Conservation (phyloP, 2,329 filamentous ascomycete species). For the Tolypocladium capitatum region DNA sequence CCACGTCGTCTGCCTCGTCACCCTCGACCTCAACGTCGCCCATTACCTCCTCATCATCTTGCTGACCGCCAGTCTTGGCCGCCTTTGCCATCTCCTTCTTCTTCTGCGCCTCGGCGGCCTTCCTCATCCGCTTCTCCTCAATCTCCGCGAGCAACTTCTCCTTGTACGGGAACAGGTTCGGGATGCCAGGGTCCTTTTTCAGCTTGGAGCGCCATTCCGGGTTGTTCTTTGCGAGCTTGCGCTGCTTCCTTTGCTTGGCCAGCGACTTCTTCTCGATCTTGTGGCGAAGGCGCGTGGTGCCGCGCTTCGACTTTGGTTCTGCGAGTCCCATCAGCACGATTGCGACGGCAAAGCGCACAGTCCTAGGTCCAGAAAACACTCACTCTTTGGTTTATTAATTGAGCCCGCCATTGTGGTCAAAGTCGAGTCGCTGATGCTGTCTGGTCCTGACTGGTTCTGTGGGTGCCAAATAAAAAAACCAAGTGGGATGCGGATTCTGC, state of each 20-base stretch:
- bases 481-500: slow-evolving; percentile 26
- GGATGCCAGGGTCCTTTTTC: slow-evolving; percentile 97
- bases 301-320: slow-evolving; percentile 95
- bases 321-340: neutral
- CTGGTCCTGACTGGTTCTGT: slow-evolving; percentile 1
- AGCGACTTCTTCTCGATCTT: slow-evolving; percentile 90
- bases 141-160: slow-evolving; percentile 90
- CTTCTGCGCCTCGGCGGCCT: slow-evolving; percentile 64
- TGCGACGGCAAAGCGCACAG: neutral
- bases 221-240: slow-evolving; percentile 88
- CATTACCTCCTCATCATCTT: slow-evolving; percentile 24
- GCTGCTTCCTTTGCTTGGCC: slow-evolving; percentile 80
- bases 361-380: slow-evolving; percentile 8
- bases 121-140: slow-evolving; percentile 71
- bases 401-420: slow-evolving; percentile 33
- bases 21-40: slow-evolving; percentile 32
- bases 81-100: slow-evolving; percentile 61
- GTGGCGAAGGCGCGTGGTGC: slow-evolving; percentile 75
- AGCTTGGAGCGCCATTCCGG: slow-evolving; percentile 90
- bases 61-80: slow-evolving; percentile 38
- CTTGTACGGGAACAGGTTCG: slow-evolving; percentile 96
- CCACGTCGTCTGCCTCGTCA: slow-evolving; percentile 34
- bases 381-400: slow-evolving; percentile 42
- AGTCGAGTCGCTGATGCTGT: neutral
- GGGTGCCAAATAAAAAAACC: slow-evolving; percentile 17